Evolutionary conservation across 345 rosid genomes (phyloP).

Genomic region (Syzygium oleosum): DNA sequence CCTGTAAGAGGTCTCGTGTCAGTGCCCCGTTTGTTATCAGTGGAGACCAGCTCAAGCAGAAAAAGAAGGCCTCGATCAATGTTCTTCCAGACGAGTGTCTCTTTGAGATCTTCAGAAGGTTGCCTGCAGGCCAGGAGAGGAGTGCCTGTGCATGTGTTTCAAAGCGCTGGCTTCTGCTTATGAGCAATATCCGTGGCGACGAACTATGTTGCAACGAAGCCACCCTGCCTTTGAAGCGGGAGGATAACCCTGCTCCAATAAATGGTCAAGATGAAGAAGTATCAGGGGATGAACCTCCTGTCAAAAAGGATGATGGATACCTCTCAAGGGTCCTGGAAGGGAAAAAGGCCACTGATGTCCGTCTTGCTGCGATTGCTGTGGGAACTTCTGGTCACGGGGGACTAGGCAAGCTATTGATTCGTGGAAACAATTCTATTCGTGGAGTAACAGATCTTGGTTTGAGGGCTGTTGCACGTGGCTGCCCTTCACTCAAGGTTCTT

Average conservation of each 20-base stretch:
- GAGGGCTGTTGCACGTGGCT: constrained; percentile 63
- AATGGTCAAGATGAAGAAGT: constrained; percentile 2
- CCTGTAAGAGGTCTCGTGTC: constrained; percentile 69
- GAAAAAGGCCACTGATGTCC: constrained; percentile 78
- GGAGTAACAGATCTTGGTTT: constrained; percentile 69
- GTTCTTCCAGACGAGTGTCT: constrained; percentile 91
- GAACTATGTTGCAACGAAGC: constrained; percentile 31
- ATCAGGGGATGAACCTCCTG: constrained; percentile 6
- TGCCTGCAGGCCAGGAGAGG: constrained; percentile 69
- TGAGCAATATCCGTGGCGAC: constrained; percentile 53
- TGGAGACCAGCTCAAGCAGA: constrained; percentile 39
- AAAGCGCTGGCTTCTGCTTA: constrained; percentile 75
- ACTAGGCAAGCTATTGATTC: constrained; percentile 56
- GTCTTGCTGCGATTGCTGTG: constrained; percentile 81
- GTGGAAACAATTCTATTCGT: constrained; percentile 37
- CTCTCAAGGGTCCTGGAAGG: constrained; percentile 83
- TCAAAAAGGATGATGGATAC: constrained; percentile 45
- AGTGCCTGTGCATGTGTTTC: constrained; percentile 79
- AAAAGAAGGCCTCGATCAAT: constrained; percentile 55
- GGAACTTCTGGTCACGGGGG: constrained; percentile 89
- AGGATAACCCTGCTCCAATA: background rate
- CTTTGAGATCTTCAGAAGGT: constrained; percentile 74
- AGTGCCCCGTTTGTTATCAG: constrained; percentile 57
- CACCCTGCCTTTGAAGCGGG: background rate
- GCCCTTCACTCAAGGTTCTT: constrained; percentile 62